Evolutionary conservation across 140 eudicot species (phyloP).

Genomic region (Erigeron philadelphicus): DNA sequence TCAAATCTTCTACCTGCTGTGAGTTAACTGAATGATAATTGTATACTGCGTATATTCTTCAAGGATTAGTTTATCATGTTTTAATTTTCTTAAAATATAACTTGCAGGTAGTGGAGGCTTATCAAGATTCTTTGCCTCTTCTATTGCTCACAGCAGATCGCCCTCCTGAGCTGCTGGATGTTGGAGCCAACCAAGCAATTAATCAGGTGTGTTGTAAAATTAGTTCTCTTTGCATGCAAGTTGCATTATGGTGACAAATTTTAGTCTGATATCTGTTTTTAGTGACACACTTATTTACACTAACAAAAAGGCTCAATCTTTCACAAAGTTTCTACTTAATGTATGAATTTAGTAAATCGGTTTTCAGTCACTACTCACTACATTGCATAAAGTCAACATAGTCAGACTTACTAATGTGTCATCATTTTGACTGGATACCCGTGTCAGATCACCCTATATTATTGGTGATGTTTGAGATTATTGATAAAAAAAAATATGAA

Average conservation of each 20-base stretch:
- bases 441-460: slow-evolving; percentile 6
- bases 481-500: background rate
- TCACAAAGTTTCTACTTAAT: background rate
- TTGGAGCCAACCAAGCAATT: slow-evolving; percentile 94
- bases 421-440: background rate
- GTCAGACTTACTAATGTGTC: background rate
- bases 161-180: slow-evolving; percentile 81
- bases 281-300: background rate
- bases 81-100: slow-evolving; percentile 14
- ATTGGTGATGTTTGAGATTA: background rate
- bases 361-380: slow-evolving; percentile 7
- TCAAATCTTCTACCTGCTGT: slow-evolving; percentile 96
- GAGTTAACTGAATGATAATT: slow-evolving; percentile 36
- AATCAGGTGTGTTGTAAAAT: slow-evolving; percentile 51
- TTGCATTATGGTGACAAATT: slow-evolving; percentile 1
- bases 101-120: slow-evolving; percentile 89
- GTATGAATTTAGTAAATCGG: background rate
- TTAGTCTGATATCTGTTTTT: slow-evolving; percentile 5
- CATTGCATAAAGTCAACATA: background rate
- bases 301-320: background rate
- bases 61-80: background rate
- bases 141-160: slow-evolving; percentile 92
- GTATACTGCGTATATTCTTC: background rate
- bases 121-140: slow-evolving; percentile 87
- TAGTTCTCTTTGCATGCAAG: background rate